Conservation (phyloP, 2,329 filamentous ascomycete species). For the Parascedosporium putredinis region DNA sequence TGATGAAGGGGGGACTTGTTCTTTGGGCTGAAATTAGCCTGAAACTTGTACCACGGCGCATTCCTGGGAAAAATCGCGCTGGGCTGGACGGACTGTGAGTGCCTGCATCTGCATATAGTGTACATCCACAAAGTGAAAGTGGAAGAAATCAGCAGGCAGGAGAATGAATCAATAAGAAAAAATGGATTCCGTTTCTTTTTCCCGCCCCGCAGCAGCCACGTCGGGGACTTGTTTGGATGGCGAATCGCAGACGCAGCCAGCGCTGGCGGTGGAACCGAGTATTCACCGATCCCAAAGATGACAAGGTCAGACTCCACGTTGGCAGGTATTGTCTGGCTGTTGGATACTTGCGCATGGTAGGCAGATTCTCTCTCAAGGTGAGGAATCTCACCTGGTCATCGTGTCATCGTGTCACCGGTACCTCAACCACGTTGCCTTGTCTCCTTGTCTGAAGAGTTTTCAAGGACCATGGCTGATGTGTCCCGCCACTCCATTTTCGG, state of each 20-base stretch:
- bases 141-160: background rate
- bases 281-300: background rate
- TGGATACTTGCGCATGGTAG: no score
- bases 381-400: background rate
- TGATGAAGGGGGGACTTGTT: background rate
- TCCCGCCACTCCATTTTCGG: no score
- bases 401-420: background rate
- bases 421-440: background rate
- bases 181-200: no score
- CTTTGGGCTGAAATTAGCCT: slow-evolving; percentile 3
- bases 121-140: background rate
- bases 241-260: background rate
- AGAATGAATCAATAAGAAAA: no score
- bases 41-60: background rate
- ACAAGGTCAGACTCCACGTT: background rate
- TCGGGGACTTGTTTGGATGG: background rate
- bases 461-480: background rate
- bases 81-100: no score
- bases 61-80: no score
- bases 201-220: background rate
- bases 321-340: background rate
- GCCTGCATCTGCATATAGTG: background rate
- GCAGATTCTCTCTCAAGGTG: no score
- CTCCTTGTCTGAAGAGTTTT: background rate
- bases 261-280: background rate